Evolutionary conservation across 768 basidiomycete genomes (phyloP).

Genomic region (Lanmaoa rubissima): DNA sequence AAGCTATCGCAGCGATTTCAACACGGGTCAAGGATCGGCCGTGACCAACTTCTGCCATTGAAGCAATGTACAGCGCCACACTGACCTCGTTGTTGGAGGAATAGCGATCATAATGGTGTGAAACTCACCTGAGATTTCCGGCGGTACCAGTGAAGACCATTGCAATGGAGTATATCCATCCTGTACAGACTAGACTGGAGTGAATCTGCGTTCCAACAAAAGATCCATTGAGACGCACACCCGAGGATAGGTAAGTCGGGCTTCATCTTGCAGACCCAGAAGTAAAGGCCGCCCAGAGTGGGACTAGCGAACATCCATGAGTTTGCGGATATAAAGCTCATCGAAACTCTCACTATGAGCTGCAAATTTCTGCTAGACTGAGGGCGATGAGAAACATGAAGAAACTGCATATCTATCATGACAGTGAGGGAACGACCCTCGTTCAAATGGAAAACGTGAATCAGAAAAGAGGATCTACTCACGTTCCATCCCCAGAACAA

Average conservation of each 20-base stretch:
- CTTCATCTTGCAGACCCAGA: constrained; percentile 64
- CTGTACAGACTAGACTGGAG: constrained; percentile 40
- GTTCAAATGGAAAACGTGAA: neutral
- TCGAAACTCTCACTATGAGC: constrained; percentile 44
- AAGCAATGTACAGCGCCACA: constrained; percentile 54
- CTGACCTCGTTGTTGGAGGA: constrained; percentile 24
- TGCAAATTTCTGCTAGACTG: constrained; percentile 57
- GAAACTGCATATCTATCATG: constrained; percentile 46
- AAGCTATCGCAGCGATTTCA: constrained; percentile 52
- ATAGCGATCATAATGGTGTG: neutral
- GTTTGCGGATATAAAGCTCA: neutral
- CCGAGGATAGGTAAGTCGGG: constrained; percentile 51
- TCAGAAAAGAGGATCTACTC: constrained; percentile 10
- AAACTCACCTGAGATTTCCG: constrained; percentile 48
- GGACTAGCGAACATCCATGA: constrained; percentile 35
- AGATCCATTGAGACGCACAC: constrained; percentile 35
- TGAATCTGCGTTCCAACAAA: neutral
- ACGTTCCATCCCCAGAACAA: constrained; percentile 67
- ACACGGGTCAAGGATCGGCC: constrained; percentile 44
- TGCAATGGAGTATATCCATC: constrained; percentile 60
- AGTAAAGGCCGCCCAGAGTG: constrained; percentile 59
- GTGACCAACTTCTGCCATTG: constrained; percentile 48
- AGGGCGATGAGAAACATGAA: constrained; percentile 60
- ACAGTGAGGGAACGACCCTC: neutral
- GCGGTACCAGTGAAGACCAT: constrained; percentile 61